Conservation (phyloP, 495 filamentous ascomycete species). For the Glarea lozoyensis region DNA sequence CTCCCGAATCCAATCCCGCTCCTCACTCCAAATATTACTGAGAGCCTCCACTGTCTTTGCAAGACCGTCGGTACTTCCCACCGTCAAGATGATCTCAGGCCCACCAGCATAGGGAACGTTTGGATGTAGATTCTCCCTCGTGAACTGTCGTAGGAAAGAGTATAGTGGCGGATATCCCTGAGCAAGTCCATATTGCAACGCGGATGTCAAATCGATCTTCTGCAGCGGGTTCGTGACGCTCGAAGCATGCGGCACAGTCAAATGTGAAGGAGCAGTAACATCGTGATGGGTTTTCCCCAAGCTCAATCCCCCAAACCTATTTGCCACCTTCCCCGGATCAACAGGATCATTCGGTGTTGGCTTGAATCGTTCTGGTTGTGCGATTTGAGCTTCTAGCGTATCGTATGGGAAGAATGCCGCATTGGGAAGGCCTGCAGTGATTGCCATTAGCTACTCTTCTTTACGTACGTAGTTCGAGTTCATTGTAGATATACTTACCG, state of each 20-base stretch:
- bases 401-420: conserved; percentile 81
- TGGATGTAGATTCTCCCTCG: conserved; percentile 65
- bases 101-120: conserved; percentile 70
- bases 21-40: conserved; percentile 62
- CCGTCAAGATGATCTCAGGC: conserved; percentile 67
- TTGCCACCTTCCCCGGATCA: conserved; percentile 20
- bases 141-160: conserved; percentile 69
- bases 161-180: conserved; percentile 69
- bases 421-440: conserved; percentile 60
- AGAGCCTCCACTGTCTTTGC: conserved; percentile 65
- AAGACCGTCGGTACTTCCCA: conserved; percentile 79
- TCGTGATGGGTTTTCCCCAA: conserved; percentile 14
- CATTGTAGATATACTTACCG: too few relatives aligned
- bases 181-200: conserved; percentile 77
- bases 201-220: conserved; percentile 72
- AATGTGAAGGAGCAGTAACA: conserved; percentile 31
- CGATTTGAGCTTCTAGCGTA: conserved; percentile 73
- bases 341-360: conserved; percentile 51
- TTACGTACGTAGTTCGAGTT: not conserved
- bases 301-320: conserved; percentile 7
- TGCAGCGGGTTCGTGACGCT: conserved; percentile 40
- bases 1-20: conserved; percentile 53
- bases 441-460: not conserved
- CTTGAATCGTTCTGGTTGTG: conserved; percentile 63
- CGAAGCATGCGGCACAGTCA: conserved; percentile 63